Base-by-base conservation (phyloP, 257 asterid species). In the Pogostemon cablin region DNA sequence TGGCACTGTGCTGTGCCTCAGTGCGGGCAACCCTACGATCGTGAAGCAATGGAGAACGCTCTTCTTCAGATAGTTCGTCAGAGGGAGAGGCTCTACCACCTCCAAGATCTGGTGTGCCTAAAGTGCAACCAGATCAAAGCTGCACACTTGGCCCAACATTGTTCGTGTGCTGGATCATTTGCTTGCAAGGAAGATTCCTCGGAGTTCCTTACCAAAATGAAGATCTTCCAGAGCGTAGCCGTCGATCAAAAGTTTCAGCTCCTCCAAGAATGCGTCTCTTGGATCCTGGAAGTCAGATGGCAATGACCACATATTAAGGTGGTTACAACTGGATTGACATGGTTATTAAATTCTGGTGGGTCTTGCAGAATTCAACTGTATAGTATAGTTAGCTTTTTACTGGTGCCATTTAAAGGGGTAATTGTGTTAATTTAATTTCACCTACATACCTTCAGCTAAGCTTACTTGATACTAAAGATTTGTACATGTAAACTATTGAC, bases 41-140 rank as follows among this genome's bases (percentile, higher is more conserved):
- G 86, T 9, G 96, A 88, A 78, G 80, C 80, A 55, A 83, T 91
- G 90, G 99, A 93, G 83, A 91, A 85, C 67, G 78, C 89, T 56
- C 96, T 93, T 76, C 78, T 91, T 72, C 97, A 93, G 81, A 86
- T 86, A 64, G 78, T 88, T 54, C 84, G 97, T 37, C 97, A 91
- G 75, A 91, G 96, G 80, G 99, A 89, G 78, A 79, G 90, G 62
- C 85, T 89, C 1, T 91, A 91, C 86, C 97, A 93, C 74, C 84
- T 91, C 65, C 99, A 93, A 69, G 99, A 93, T 78, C 77, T 93
- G 67, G 90, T 89, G 72, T 93, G 99, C 89, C 82, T 84, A 52
- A 93, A 93, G 78, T 93, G 99, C 83, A 77, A 83, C 54, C 92
- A 89, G 80, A 79, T 93, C 74, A 93, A 93, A 81, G 97, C 93